Evolutionary conservation across 139 green algal species (phyloP), one percentile per base, ranked within the genome.

Genomic region (Volvox reticuliferus): DNA sequence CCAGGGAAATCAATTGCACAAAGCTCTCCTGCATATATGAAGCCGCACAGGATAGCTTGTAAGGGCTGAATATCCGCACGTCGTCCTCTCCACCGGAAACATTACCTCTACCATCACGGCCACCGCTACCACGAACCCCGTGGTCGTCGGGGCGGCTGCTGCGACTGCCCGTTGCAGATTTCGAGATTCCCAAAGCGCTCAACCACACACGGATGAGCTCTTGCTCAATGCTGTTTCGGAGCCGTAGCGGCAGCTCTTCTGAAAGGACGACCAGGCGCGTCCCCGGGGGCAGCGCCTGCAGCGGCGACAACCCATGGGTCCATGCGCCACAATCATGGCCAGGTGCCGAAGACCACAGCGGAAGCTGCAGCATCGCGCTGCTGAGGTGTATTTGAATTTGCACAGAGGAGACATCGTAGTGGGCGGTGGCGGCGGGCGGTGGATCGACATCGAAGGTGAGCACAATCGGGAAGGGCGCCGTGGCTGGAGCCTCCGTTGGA

Each of bases 391-490:
- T 83, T n/a, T 36, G 86, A 19, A 90, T 20, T 17, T 5, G 50
- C 5, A 90, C 50, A 13, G 86, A 32, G 18, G 37, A 50, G 3
- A 87, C 87, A 78, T 87, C 87, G n/a, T 91, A 86, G 62, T 91
- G 78, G 12, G 65, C 17, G 3, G 62, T 33, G 21, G 76, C 87
- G 62, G 32, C 35, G 1, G 77, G 13, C 3, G 87, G 87, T 36
- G 87, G 76, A 26, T 86, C 77, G 14, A 91, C 62, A 19, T 69
- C 17, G 24, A 87, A 32, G 18, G 76, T 87, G 21, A 91, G 33
- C 5, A 55, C 50, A 76, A 90, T 84, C 30, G 86, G 86, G 86
- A 90, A 90, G 86, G 86, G 86, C 73, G 86, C 73, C 1, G 86
- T 91, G 63, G 61, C 33, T 28, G 87, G 87, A 9, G 87, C 78